Evolutionary conservation across 768 basidiomycete species (phyloP).

Genomic region (Fomitopsis serialis): DNA sequence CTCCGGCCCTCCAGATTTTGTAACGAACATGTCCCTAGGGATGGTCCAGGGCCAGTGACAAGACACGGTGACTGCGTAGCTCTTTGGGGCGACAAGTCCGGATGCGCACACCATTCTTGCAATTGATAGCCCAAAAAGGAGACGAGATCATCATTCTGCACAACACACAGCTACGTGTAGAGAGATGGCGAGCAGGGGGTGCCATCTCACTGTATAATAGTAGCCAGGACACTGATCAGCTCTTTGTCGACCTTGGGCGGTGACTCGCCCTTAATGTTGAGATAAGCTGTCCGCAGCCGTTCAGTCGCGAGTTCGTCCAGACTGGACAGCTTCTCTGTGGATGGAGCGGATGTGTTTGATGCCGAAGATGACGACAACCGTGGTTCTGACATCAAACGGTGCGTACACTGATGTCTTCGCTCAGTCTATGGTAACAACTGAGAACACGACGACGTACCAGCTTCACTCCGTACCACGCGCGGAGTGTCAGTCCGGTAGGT

Average conservation of each 20-base stretch:
- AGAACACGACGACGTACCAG: slow-evolving; percentile 42
- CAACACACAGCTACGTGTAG: too few species aligned
- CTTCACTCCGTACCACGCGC: slow-evolving; percentile 84
- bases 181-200: too few species aligned
- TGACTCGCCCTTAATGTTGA: slow-evolving; percentile 22
- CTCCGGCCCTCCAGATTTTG: too few species aligned
- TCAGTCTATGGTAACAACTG: background rate
- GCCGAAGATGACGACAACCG: slow-evolving; percentile 38
- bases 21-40: too few species aligned
- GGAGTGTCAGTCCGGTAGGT: slow-evolving; percentile 46
- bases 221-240: slow-evolving; percentile 15
- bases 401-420: slow-evolving; percentile 44
- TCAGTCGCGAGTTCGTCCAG: slow-evolving; percentile 75
- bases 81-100: too few species aligned
- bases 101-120: too few species aligned
- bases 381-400: slow-evolving; percentile 42
- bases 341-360: slow-evolving; percentile 53
- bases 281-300: slow-evolving; percentile 56
- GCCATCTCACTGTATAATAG: slow-evolving; percentile 13
- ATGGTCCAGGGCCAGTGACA: too few species aligned
- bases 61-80: too few species aligned
- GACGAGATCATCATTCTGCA: too few species aligned
- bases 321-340: slow-evolving; percentile 40
- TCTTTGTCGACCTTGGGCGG: slow-evolving; percentile 17
- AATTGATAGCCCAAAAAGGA: too few species aligned